Base-by-base conservation (phyloP, 441 rosid genomes). In the Croton laevigatus region DNA sequence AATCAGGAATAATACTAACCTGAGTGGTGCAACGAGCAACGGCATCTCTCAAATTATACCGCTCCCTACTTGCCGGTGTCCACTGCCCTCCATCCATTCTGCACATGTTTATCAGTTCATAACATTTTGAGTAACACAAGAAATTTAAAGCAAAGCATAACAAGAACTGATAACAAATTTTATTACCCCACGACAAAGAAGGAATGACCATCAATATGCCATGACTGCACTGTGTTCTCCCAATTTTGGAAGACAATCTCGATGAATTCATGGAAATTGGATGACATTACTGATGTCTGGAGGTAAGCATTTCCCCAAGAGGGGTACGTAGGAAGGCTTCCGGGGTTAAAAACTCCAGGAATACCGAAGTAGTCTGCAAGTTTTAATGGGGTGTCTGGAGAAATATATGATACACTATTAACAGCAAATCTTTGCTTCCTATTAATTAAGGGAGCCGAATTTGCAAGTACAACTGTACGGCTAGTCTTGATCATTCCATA, bases 61-160 rank as follows among this genome's bases (percentile, higher is more conserved):
- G 75, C 20, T 71, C 62, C 80, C 97, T 84, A 68, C 97, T 89
- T 16, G 80, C 83, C 3, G 85, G 38, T 7, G 84, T 78, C 97
- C 97, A 94, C 57, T 83, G 85, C 63, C 97, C 98, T 61, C 95
- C 98, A 62, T 91, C 97, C 97, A 89, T 91, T 37, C 98, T 94
- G 81, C 62, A 14, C 48, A 64, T 13, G 11, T 27, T 17, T 57
- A 16, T 8, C 0, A 7, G 17, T 49, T 40, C 44, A 40, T 9
- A 7, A 40, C 10, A 40, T 40, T 40, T 40, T 9, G 32, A 40
- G 10, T 7, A 40, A 4, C 44, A 6, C 0, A 40, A 9, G 44
- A 40, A 40, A 6, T 7, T 1, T 6, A 6, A 40, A 6, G 6
- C 44, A 40, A 40, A 1, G 44, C 44, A 27, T 40, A 40, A 40